Evolutionary conservation across 345 rosid species (phyloP).

Genomic region (Excoecaria cochinchinensis): DNA sequence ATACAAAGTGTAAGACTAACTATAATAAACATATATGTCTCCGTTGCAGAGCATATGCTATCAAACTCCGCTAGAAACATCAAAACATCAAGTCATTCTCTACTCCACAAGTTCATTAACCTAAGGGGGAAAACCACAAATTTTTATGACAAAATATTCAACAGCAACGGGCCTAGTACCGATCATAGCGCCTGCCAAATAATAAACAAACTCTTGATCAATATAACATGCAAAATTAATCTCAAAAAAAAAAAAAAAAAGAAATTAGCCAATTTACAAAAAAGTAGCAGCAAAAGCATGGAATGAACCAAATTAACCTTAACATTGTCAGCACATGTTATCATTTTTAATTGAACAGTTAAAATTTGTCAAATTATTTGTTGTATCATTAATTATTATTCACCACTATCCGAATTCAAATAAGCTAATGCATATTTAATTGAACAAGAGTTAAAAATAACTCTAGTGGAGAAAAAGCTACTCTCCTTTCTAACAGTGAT

Average conservation of each 20-base stretch:
- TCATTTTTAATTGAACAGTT: not conserved
- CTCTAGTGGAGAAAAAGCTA: no score
- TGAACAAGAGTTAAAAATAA: no score
- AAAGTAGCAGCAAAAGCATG: not conserved
- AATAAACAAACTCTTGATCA: not conserved
- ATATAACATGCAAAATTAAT: no score
- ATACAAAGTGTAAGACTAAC: constrained; percentile 9
- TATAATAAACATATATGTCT: not conserved
- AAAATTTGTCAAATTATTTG: not conserved
- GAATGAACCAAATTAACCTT: not conserved
- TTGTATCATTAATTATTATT: not conserved
- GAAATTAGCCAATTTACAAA: not conserved
- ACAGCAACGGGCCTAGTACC: constrained; percentile 35
- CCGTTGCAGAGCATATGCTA: constrained; percentile 8
- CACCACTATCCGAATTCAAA: no score
- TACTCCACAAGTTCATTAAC: constrained; percentile 15
- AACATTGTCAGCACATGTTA: not conserved
- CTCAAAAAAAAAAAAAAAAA: no score
- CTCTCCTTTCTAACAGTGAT: no score
- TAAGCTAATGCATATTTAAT: no score
- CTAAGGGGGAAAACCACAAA: not conserved
- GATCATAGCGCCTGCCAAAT: constrained; percentile 47
- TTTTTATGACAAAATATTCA: constrained; percentile 10
- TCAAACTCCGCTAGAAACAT: constrained; percentile 22
- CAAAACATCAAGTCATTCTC: constrained; percentile 24